These are phyloP conservation scores for Alternaria rosae DNA, from an alignment of 2,329 filamentous ascomycete species.

Conservation along the genomic window DNA sequence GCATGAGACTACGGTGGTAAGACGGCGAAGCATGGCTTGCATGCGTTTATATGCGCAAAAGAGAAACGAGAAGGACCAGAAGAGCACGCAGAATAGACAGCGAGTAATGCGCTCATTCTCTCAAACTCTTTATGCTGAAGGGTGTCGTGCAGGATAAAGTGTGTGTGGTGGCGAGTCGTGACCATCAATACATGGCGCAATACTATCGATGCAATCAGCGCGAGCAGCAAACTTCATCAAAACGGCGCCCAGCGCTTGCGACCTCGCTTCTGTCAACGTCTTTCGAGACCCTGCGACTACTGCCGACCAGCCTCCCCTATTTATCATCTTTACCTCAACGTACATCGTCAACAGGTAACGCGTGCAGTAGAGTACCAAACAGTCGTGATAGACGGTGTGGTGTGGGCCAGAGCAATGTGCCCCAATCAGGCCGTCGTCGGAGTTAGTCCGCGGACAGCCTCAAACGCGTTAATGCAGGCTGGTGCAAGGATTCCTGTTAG, in stretches of 20 bases:
- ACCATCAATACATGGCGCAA: conserved; percentile 15
- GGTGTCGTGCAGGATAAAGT: conserved; percentile 3
- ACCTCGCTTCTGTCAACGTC: conserved; percentile 3
- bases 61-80: neutral
- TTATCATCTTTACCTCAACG: conserved; percentile 7
- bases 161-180: conserved; percentile 10
- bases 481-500: neutral
- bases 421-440: conserved; percentile 1
- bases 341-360: neutral
- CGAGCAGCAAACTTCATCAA: neutral
- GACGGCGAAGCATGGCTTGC: neutral
- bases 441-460: conserved; percentile 1
- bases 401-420: neutral
- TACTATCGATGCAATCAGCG: conserved; percentile 1
- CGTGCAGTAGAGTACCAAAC: conserved; percentile 19
- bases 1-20: conserved; percentile 1
- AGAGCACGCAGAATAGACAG: neutral
- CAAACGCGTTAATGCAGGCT: conserved; percentile 16
- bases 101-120: conserved; percentile 12
- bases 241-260: neutral
- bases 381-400: conserved; percentile 12
- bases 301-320: neutral
- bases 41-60: conserved; percentile 2
- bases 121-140: neutral
- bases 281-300: neutral